These are phyloP conservation scores for Suillus brevipes DNA, from an alignment of 768 basidiomycete genomes.

Conservation along the genomic window DNA sequence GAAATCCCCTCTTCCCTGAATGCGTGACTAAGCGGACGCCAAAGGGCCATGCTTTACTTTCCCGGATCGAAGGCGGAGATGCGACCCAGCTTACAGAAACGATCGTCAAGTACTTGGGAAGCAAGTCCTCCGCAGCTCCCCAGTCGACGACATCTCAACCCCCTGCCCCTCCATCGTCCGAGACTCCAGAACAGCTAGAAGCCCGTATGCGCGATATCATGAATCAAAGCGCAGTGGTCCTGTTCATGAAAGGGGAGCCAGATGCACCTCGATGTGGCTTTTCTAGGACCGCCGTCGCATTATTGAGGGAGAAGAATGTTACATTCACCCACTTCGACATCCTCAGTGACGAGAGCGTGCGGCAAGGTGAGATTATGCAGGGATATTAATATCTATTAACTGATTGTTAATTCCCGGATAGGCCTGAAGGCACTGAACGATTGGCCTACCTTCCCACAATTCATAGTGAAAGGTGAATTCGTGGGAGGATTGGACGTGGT, in stretches of 20 bases:
- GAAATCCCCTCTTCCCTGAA: not conserved
- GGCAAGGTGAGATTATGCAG: slow-evolving; percentile 58
- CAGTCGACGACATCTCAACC: slow-evolving; percentile 7
- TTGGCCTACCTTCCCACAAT: slow-evolving; percentile 89
- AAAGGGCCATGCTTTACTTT: slow-evolving; percentile 88
- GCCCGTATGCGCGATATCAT: slow-evolving; percentile 68
- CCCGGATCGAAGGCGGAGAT: slow-evolving; percentile 78
- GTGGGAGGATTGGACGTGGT: slow-evolving; percentile 95
- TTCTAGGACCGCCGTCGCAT: slow-evolving; percentile 68
- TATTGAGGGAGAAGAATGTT: slow-evolving; percentile 65
- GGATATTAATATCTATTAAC: not conserved
- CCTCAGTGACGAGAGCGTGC: slow-evolving; percentile 73
- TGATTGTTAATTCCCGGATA: slow-evolving; percentile 18
- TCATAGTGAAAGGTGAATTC: slow-evolving; percentile 87
- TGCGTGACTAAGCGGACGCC: not conserved
- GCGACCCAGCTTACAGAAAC: slow-evolving; percentile 59
- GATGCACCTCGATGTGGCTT: slow-evolving; percentile 83
- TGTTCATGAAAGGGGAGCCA: slow-evolving; percentile 92
- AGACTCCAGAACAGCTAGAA: slow-evolving; percentile 68
- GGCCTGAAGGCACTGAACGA: slow-evolving; percentile 78
- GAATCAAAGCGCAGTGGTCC: slow-evolving; percentile 73
- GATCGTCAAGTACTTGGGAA: slow-evolving; percentile 55
- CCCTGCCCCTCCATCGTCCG: slow-evolving; percentile 28
- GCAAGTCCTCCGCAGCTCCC: slow-evolving; percentile 27
- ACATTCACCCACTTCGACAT: slow-evolving; percentile 83